Percentiles rank a stretch among this genome's conserved stretches.
Conservation (phyloP, 352 stramenopile species). For the Elongisporangium prolatum region DNA sequence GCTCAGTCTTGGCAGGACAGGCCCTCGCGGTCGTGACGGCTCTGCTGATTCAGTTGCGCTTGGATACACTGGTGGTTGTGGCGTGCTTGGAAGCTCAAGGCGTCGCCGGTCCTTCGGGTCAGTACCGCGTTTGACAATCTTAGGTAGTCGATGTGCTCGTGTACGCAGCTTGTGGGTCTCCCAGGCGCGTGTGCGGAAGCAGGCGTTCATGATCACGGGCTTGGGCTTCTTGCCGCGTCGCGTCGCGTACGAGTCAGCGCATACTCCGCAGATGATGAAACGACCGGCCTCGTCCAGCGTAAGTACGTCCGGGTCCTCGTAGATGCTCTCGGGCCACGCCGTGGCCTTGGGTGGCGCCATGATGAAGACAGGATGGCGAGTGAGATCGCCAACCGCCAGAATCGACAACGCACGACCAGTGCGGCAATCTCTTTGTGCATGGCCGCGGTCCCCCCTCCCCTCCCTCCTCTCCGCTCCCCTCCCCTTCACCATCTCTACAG, state of each 20-base stretch:
- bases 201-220: slow-evolving; percentile 46
- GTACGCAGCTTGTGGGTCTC: slow-evolving; percentile 29
- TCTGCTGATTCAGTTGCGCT: too few relatives aligned
- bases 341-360: slow-evolving; percentile 40
- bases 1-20: background rate
- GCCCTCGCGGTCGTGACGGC: background rate
- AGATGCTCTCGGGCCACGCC: slow-evolving; percentile 32
- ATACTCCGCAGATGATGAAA: slow-evolving; percentile 45
- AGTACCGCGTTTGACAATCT: background rate
- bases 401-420: background rate
- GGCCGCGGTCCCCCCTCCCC: background rate
- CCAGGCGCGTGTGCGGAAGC: slow-evolving; percentile 39
- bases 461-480: background rate
- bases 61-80: background rate
- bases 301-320: slow-evolving; percentile 32
- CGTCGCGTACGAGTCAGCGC: slow-evolving; percentile 38
- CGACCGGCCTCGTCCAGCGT: slow-evolving; percentile 40
- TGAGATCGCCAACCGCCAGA: background rate
- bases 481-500: too few relatives aligned
- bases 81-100: background rate
- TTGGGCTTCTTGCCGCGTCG: slow-evolving; percentile 47
- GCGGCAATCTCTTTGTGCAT: background rate
- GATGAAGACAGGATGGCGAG: background rate
- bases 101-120: too few relatives aligned
- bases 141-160: background rate